These are phyloP conservation scores for Ettlia oleoabundans DNA, from an alignment of 139 green algal genomes.

Conservation along the genomic window DNA sequence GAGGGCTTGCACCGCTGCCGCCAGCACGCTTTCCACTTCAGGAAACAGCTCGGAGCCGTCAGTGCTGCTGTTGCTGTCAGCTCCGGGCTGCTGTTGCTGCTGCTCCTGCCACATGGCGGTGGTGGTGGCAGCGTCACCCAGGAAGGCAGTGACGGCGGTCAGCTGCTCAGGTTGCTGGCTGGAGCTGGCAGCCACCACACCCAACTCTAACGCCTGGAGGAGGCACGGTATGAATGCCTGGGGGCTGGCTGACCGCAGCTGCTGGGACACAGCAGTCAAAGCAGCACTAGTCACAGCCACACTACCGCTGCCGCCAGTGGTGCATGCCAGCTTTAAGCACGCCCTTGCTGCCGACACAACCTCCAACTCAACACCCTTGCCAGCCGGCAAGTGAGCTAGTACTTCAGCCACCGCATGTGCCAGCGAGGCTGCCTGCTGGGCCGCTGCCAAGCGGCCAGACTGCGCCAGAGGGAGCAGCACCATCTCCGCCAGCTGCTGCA, in stretches of 20 bases:
- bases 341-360: background rate
- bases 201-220: conserved; percentile 12
- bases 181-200: background rate
- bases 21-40: background rate
- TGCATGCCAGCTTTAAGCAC: conserved; percentile 2
- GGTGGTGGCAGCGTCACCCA: background rate
- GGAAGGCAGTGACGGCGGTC: background rate
- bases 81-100: background rate
- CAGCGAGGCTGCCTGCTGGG: background rate
- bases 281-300: background rate
- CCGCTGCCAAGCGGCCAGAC: background rate
- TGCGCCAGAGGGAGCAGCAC: background rate
- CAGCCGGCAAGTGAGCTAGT: conserved; percentile 9
- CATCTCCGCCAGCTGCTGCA: background rate
- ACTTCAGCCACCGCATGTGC: conserved; percentile 11
- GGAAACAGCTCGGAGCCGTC: background rate
- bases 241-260: background rate
- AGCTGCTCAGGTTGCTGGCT: conserved; percentile 10
- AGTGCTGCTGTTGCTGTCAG: background rate
- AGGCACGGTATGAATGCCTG: background rate
- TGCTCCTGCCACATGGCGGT: background rate
- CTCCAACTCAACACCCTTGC: background rate
- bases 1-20: background rate
- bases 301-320: background rate
- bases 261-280: background rate